phyloP scores from a whole-genome alignment of 2,329 filamentous ascomycete genomes.

The Microcyclospora pomicola region DNA sequence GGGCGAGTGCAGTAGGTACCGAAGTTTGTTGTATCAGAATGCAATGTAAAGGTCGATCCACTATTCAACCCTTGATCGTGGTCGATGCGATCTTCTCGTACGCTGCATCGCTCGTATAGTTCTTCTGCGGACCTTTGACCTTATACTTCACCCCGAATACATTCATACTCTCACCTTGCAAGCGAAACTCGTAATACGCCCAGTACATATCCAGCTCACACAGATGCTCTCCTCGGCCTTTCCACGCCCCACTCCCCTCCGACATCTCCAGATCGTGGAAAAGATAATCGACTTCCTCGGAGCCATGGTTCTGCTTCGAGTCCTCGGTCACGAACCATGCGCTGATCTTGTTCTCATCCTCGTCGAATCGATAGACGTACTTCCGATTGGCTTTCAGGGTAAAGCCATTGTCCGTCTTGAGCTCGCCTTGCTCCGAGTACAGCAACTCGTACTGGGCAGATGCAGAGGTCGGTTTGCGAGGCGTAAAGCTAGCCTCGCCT shows the following conservation, averaged over 20 bases:
- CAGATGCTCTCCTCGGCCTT: constrained; percentile 52
- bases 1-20: too few relatives aligned
- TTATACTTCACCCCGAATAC: constrained; percentile 25
- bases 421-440: constrained; percentile 23
- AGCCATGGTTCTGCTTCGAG: constrained; percentile 28
- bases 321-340: constrained; percentile 67
- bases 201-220: constrained; percentile 61
- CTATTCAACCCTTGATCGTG: too few relatives aligned
- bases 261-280: constrained; percentile 61
- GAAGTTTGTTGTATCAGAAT: too few relatives aligned
- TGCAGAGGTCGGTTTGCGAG: constrained; percentile 16
- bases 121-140: constrained; percentile 25
- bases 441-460: constrained; percentile 19
- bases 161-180: constrained; percentile 15
- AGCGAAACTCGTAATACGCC: constrained; percentile 52
- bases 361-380: constrained; percentile 61
- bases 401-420: constrained; percentile 23
- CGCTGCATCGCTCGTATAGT: constrained; percentile 25
- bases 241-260: constrained; percentile 33
- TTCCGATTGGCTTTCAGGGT: constrained; percentile 49
- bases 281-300: constrained; percentile 49
- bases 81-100: constrained; percentile 13
- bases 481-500: constrained; percentile 22
- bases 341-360: constrained; percentile 47
- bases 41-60: too few relatives aligned